A percentile compares a stretch with the other conserved stretches of the same genome.
phyloP scores from a whole-genome alignment of 352 stramenopile species.

The Phytophthora sp. region DNA sequence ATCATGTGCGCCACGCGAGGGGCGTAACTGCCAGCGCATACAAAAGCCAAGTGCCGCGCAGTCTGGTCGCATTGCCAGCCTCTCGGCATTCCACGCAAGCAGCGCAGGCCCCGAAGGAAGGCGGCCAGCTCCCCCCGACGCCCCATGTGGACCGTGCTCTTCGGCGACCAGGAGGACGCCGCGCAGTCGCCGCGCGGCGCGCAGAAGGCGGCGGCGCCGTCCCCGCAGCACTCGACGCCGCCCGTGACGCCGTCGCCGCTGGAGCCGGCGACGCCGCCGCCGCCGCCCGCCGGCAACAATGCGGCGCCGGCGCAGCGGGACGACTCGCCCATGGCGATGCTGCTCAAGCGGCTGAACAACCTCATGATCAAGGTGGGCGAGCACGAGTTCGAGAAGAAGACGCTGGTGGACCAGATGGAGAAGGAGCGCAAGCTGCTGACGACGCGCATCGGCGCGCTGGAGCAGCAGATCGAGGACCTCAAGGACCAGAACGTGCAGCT shows the following conservation, averaged over 20 bases:
- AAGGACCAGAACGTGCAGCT: constrained; percentile 86
- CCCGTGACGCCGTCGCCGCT: constrained; percentile 42
- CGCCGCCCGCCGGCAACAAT: constrained; percentile 38
- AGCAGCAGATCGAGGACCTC: constrained; percentile 71
- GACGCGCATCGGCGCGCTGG: constrained; percentile 42
- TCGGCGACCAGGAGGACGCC: constrained; percentile 52
- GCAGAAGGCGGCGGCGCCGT: constrained; percentile 16
- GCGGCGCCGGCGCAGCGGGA: constrained; percentile 37
- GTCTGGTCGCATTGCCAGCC: neutral
- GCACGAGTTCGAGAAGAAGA: constrained; percentile 90
- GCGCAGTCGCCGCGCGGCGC: constrained; percentile 7
- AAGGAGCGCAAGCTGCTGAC: constrained; percentile 70
- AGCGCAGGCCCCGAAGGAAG: constrained; percentile 21
- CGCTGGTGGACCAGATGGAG: constrained; percentile 82
- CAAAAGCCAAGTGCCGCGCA: neutral
- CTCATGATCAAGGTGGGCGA: constrained; percentile 87
- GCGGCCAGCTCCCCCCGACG: neutral
- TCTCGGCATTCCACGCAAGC: constrained; percentile 28
- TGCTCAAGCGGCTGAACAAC: constrained; percentile 79
- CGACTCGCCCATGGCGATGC: constrained; percentile 71
- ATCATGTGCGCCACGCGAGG: neutral
- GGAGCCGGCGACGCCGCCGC: constrained; percentile 22
- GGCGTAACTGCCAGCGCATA: neutral
- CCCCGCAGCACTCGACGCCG: constrained; percentile 34
- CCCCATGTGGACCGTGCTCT: constrained; percentile 65